Percentiles rank a stretch among this genome's conserved stretches.
Evolutionary conservation across 805 yeast species (phyloP).

Genomic region (Kluyveromyces lactis): DNA sequence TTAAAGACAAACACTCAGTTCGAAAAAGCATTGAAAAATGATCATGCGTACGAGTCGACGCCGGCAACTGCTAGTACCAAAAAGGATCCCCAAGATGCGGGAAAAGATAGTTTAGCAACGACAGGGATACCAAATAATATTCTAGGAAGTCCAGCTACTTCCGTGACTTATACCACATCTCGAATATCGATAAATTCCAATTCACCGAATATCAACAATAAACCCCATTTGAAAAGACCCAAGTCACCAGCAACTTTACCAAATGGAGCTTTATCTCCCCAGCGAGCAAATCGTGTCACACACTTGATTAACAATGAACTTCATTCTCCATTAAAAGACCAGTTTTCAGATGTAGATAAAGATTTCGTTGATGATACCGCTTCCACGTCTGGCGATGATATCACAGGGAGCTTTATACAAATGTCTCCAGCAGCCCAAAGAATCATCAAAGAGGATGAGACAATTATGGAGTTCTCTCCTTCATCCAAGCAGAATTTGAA

Average conservation of each 20-base stretch:
- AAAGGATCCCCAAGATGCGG: neutral
- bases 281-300: slow-evolving; percentile 24
- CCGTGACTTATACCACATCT: slow-evolving; percentile 29
- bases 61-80: neutral
- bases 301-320: slow-evolving; percentile 27
- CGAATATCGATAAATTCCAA: slow-evolving; percentile 26
- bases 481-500: slow-evolving; percentile 21
- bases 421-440: slow-evolving; percentile 4
- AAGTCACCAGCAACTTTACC: slow-evolving; percentile 6
- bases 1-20: neutral
- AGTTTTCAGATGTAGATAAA: slow-evolving; percentile 6
- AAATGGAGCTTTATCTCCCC: slow-evolving; percentile 16
- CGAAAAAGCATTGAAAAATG: neutral
- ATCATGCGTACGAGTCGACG: neutral
- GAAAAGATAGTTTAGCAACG: neutral
- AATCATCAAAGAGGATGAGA: slow-evolving; percentile 1
- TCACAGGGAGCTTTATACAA: slow-evolving; percentile 3
- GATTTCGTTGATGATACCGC: neutral
- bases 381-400: slow-evolving; percentile 5
- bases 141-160: slow-evolving; percentile 26
- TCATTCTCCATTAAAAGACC: slow-evolving; percentile 25
- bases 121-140: slow-evolving; percentile 5
- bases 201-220: slow-evolving; percentile 1
- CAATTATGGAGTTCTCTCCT: slow-evolving; percentile 22
- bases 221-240: slow-evolving; percentile 5